These are phyloP conservation scores for Mallotus repandus DNA, from an alignment of 441 rosid species.

Conservation along the genomic window DNA sequence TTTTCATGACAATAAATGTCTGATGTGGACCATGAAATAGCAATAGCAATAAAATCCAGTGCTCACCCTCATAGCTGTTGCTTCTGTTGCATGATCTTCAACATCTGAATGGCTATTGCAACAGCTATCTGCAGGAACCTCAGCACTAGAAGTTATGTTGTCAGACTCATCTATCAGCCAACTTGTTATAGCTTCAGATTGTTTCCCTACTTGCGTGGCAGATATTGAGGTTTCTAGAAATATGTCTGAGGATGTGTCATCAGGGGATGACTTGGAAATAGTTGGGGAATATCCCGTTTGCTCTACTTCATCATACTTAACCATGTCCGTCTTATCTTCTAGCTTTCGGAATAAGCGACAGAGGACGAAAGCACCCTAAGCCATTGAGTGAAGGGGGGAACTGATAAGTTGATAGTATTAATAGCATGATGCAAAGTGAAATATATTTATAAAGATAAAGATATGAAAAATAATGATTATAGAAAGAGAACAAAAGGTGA, in stretches of 20 bases:
- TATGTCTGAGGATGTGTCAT: slow-evolving; percentile 62
- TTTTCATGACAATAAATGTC: neutral
- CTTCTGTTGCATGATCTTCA: slow-evolving; percentile 47
- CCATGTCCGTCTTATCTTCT: slow-evolving; percentile 41
- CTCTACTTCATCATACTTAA: slow-evolving; percentile 52
- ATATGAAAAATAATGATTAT: neutral
- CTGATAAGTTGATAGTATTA: neutral
- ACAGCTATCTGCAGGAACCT: slow-evolving; percentile 37
- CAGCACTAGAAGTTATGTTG: slow-evolving; percentile 28
- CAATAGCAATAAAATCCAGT: slow-evolving; percentile 1
- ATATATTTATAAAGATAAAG: neutral
- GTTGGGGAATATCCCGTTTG: slow-evolving; percentile 49
- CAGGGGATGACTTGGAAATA: slow-evolving; percentile 54
- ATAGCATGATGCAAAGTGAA: neutral
- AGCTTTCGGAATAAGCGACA: slow-evolving; percentile 78
- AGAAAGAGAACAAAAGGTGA: neutral
- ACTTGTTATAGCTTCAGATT: slow-evolving; percentile 33
- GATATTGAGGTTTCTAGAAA: slow-evolving; percentile 54
- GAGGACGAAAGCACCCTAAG: slow-evolving; percentile 67
- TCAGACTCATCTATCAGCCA: slow-evolving; percentile 37
- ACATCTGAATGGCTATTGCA: slow-evolving; percentile 49
- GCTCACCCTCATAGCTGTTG: slow-evolving; percentile 45
- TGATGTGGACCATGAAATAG: neutral
- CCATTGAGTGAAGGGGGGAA: slow-evolving; percentile 12
- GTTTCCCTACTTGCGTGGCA: slow-evolving; percentile 26